phyloP scores from a whole-genome alignment of 2,329 filamentous ascomycete species.

The Drechslerella coelobrocha region DNA sequence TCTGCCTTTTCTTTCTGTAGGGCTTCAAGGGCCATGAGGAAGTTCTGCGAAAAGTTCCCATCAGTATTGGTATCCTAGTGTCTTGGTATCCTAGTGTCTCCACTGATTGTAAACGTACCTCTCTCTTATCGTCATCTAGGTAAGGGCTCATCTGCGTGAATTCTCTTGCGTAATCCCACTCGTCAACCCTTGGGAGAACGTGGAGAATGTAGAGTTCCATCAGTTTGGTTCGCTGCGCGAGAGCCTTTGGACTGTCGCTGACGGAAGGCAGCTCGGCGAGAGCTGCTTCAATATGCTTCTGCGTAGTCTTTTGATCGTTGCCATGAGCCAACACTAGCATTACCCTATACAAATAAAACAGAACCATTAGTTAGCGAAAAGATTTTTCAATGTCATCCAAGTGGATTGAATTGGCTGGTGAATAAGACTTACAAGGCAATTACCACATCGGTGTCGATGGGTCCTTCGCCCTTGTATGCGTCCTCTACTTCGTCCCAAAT shows the following conservation, averaged over 20 bases:
- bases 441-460: slow-evolving; percentile 93
- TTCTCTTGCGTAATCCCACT: slow-evolving; percentile 93
- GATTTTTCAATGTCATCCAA: neutral
- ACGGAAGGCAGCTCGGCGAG: slow-evolving; percentile 70
- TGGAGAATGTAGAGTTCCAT: slow-evolving; percentile 95
- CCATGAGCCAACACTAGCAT: slow-evolving; percentile 92
- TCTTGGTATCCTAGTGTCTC: neutral
- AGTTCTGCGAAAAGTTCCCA: slow-evolving; percentile 67
- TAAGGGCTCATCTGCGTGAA: slow-evolving; percentile 87
- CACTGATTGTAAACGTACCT: slow-evolving; percentile 48
- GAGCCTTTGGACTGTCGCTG: slow-evolving; percentile 53
- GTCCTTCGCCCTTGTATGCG: slow-evolving; percentile 81
- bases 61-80: slow-evolving; percentile 5
- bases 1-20: slow-evolving; percentile 83
- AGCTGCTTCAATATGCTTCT: slow-evolving; percentile 85
- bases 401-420: neutral
- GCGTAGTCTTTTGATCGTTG: slow-evolving; percentile 80
- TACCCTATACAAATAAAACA: slow-evolving; percentile 68
- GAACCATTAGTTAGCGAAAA: slow-evolving; percentile 21
- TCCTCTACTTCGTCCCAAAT: slow-evolving; percentile 94
- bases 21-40: slow-evolving; percentile 82
- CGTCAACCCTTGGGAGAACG: slow-evolving; percentile 87
- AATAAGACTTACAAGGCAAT: slow-evolving; percentile 71
- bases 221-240: slow-evolving; percentile 75
- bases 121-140: slow-evolving; percentile 76